Conservation (phyloP, 2,329 filamentous ascomycete species). For the Hortaea werneckii region DNA sequence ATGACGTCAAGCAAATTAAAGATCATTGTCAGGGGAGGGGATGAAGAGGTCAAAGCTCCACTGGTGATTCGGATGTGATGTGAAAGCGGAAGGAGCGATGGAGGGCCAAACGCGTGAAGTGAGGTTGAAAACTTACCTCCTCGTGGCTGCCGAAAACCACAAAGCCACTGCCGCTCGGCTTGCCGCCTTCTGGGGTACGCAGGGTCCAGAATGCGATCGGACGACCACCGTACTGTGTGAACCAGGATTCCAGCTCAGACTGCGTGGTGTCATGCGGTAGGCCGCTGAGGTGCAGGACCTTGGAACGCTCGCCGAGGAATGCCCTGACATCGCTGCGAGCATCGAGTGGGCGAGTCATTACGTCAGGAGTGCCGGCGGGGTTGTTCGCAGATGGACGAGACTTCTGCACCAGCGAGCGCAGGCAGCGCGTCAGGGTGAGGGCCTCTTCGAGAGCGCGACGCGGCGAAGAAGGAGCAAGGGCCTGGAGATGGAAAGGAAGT, state of each 20-base stretch:
- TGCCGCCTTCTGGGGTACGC: slow-evolving; percentile 94
- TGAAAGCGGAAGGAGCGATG: slow-evolving; percentile 1
- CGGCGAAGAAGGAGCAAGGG: slow-evolving; percentile 86
- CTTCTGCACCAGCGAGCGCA: slow-evolving; percentile 88
- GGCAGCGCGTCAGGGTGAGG: slow-evolving; percentile 82
- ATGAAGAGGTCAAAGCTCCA: background rate
- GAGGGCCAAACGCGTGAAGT: background rate
- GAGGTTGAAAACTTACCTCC: slow-evolving; percentile 57
- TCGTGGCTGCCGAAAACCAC: slow-evolving; percentile 98
- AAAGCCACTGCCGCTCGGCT: slow-evolving; percentile 97
- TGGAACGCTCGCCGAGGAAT: slow-evolving; percentile 91
- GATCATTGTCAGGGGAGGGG: background rate
- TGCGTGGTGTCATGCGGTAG: slow-evolving; percentile 96
- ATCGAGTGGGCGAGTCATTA: slow-evolving; percentile 90
- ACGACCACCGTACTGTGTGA: slow-evolving; percentile 93
- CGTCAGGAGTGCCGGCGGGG: slow-evolving; percentile 82
- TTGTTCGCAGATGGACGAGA: slow-evolving; percentile 62
- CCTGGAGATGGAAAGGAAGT: slow-evolving; percentile 93
- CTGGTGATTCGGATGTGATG: background rate
- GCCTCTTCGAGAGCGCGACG: slow-evolving; percentile 96
- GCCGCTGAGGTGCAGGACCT: slow-evolving; percentile 95
- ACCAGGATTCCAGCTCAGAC: slow-evolving; percentile 98
- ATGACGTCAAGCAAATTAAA: slow-evolving; percentile 1
- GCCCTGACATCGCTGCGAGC: slow-evolving; percentile 91
- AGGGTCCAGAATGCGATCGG: slow-evolving; percentile 99